A percentile compares a stretch with the other conserved stretches of the same genome.
phyloP scores from a whole-genome alignment of 148 eudicot species.

The Dysphania ambrosioides region DNA sequence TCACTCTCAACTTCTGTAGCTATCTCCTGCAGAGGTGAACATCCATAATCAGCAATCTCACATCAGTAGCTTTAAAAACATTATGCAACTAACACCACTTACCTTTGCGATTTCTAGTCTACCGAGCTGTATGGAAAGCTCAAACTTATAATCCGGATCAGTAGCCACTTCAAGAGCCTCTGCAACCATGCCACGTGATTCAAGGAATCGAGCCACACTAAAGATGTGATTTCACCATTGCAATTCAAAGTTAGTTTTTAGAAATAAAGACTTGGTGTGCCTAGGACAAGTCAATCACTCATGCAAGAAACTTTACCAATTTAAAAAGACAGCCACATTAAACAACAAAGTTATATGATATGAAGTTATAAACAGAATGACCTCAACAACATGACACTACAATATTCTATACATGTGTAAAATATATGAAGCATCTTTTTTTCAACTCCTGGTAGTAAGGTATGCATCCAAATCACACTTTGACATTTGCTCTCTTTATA shows the following conservation, averaged over 20 bases:
- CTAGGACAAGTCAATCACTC: background rate
- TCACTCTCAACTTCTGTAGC: conserved; percentile 84
- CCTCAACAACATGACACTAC: background rate
- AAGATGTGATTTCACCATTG: background rate
- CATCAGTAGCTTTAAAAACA: conserved; percentile 4
- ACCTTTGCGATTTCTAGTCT: conserved; percentile 86
- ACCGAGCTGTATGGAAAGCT: conserved; percentile 92
- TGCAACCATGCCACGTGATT: conserved; percentile 87
- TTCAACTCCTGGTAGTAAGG: no score
- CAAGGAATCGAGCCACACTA: conserved; percentile 95
- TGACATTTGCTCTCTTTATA: no score
- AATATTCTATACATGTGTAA: no score
- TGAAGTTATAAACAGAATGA: background rate
- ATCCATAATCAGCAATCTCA: conserved; percentile 17
- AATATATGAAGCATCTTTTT: no score
- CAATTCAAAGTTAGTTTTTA: background rate
- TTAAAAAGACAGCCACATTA: background rate
- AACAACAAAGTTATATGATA: background rate
- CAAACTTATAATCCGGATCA: conserved; percentile 98
- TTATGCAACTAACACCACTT: conserved; percentile 15
- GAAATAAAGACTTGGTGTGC: background rate
- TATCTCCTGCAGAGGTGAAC: conserved; percentile 59
- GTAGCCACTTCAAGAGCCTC: conserved; percentile 98
- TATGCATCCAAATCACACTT: no score
- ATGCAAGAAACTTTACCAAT: background rate